These are phyloP conservation scores for Jackrogersella minutella DNA, from an alignment of 495 filamentous ascomycete genomes.

Conservation along the genomic window DNA sequence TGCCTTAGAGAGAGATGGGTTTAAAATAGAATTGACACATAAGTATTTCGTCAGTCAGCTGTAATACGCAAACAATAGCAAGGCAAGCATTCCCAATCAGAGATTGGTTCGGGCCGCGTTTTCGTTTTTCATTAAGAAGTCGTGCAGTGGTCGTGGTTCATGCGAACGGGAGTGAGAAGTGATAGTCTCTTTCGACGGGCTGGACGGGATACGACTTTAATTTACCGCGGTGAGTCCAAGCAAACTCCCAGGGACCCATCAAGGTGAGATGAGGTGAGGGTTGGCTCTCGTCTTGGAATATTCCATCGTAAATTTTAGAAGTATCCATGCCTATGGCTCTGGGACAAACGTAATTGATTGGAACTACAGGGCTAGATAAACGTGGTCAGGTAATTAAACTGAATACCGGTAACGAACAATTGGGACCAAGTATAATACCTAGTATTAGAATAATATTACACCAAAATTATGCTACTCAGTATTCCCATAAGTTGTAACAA, in stretches of 20 bases:
- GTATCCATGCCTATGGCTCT: constrained; percentile 39
- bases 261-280: constrained; percentile 21
- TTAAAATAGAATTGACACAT: constrained; percentile 1
- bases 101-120: constrained; percentile 13
- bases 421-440: too few species aligned
- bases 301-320: constrained; percentile 39
- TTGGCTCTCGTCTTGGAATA: constrained; percentile 32
- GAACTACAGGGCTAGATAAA: constrained; percentile 15
- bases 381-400: constrained; percentile 31
- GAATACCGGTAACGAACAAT: too few species aligned
- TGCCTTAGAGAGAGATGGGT: background rate
- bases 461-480: too few species aligned
- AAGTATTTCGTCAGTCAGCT: too few species aligned
- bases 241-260: constrained; percentile 3
- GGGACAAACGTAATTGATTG: constrained; percentile 24
- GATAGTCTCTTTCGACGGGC: too few species aligned
- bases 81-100: background rate
- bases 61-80: background rate
- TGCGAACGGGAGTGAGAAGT: constrained; percentile 26
- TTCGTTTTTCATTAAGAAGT: constrained; percentile 12
- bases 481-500: too few species aligned
- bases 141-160: constrained; percentile 7
- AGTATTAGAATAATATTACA: too few species aligned
- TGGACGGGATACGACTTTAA: constrained; percentile 24
- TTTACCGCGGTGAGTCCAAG: constrained; percentile 19